Evolutionary conservation across 2,329 filamentous ascomycete species (phyloP), one percentile per base, ranked within the genome.

Genomic region (Fonsecaea pedrosoi): DNA sequence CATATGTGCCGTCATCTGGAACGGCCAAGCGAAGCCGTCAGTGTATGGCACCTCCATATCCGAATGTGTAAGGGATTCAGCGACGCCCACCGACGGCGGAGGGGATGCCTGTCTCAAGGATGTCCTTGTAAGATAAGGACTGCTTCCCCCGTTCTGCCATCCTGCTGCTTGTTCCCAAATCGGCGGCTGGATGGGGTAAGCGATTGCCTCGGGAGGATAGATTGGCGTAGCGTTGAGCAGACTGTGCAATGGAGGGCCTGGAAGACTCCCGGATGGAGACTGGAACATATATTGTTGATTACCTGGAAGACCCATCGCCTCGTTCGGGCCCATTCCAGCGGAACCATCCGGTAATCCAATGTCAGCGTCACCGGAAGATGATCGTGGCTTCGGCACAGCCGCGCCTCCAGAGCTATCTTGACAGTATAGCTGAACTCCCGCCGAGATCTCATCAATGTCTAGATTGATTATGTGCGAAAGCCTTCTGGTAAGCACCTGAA

Each of bases 11-110:
- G 30, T 42, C 21, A 61, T 18, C 48, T 64, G 53, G 30, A 65
- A 64, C 13, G 65, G 65, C 65, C 65, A 68, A 18, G 65, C 65
- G 64, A 65, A 64, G 13, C 30, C 57, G 4, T 62, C 60, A 25
- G 65, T 53, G 21, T 60, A 68, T 9, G 65, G 65, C 21, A 68
- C 50, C 21, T 65, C 57, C 57, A 68, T 68, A 10, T 68, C 55
- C 18, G 65, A 58, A 42, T 60, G 37, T 40, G 32, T 37, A 63
- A 38, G 60, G 25, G 55, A 50, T 18, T 55, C 56, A 45, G n/a
- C 35, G 25, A 57, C 12, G 40, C 18, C 37, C 21, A 35, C n/a
- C 13, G 32, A 25, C 13, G 60, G 25, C 5, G 54, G 42, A 48
- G 54, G 38, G 55, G 42, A 32, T 15, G 30, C 21, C 25, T 61